Evolutionary conservation across 176 grass and related monocot genomes (phyloP).

Genomic region (Oryza coarctata): DNA sequence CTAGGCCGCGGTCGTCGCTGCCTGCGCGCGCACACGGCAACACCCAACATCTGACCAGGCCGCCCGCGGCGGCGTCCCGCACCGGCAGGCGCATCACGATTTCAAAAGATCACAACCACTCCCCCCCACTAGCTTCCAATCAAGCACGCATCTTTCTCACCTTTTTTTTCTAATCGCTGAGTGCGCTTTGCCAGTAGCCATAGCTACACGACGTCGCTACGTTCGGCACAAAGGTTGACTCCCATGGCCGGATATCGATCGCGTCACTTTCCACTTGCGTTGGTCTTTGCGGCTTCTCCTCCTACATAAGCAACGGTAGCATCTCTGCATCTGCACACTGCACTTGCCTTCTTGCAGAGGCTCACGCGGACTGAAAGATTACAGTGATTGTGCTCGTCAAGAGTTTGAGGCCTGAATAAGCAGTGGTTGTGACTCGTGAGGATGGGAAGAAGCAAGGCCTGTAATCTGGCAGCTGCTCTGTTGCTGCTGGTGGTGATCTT

Average conservation of each 20-base stretch:
- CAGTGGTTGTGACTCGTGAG: not conserved
- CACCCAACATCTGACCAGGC: not conserved
- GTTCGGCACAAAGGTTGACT: not conserved
- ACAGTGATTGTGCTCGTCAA: not conserved
- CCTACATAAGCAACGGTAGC: not conserved
- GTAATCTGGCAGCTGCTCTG: not conserved
- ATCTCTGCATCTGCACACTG: not conserved
- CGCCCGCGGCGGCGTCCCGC: no score
- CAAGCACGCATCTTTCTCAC: not conserved
- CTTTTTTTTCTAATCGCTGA: not conserved
- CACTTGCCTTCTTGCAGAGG: not conserved
- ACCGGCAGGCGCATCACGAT: not conserved
- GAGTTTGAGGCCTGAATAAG: not conserved
- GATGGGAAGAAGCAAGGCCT: slow-evolving; percentile 30
- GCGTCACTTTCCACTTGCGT: not conserved
- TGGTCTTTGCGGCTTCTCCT: not conserved
- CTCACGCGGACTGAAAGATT: not conserved
- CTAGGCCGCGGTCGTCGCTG: not conserved
- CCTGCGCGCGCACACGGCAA: not conserved
- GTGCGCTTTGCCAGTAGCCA: no score
- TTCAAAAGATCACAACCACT: not conserved
- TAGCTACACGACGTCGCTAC: not conserved
- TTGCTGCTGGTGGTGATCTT: slow-evolving; percentile 9
- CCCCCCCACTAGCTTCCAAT: not conserved
- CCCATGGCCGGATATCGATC: not conserved